Percentiles rank a stretch among this genome's conserved stretches.
These are phyloP conservation scores for Polyplosphaeria fusca DNA, from an alignment of 495 filamentous ascomycete species.

Conservation along the genomic window DNA sequence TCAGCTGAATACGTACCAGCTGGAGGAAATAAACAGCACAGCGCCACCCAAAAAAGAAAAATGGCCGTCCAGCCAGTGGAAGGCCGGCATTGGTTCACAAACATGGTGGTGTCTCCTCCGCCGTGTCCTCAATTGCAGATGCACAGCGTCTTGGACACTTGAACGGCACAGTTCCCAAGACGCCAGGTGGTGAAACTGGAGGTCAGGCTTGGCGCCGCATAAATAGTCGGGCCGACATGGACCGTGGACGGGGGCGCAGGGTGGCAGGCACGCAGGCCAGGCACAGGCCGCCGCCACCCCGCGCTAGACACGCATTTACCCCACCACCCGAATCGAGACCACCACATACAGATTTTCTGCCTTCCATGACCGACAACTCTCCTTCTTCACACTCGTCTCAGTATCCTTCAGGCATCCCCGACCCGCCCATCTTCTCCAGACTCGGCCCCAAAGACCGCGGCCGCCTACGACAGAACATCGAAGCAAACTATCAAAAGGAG, in stretches of 20 bases:
- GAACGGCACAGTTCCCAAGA: too few relatives aligned
- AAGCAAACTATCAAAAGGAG: constrained; percentile 37
- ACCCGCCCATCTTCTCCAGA: constrained; percentile 47
- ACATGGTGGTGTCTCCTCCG: too few relatives aligned
- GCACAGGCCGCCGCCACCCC: too few relatives aligned
- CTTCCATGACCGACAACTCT: constrained; percentile 24
- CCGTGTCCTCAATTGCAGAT: too few relatives aligned
- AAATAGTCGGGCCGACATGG: too few relatives aligned
- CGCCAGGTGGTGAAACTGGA: too few relatives aligned
- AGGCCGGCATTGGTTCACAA: too few relatives aligned
- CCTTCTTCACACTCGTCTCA: constrained; percentile 18
- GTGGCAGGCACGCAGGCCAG: too few relatives aligned
- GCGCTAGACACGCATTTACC: constrained; percentile 1
- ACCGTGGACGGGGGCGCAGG: too few relatives aligned
- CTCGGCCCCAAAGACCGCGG: constrained; percentile 50
- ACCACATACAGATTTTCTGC: too few relatives aligned
- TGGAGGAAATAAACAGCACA: constrained; percentile 36
- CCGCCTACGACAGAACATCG: constrained; percentile 42
- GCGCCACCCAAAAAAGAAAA: constrained; percentile 29
- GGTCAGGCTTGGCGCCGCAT: too few relatives aligned
- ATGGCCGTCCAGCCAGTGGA: constrained; percentile 34
- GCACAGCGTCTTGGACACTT: too few relatives aligned
- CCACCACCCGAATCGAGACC: constrained; percentile 11
- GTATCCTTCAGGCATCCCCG: constrained; percentile 36
- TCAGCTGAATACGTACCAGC: constrained; percentile 33